Evolutionary conservation across 2,329 filamentous ascomycete genomes (phyloP), one percentile per base, ranked within the genome.

Genomic region (Fusarium buxicola): DNA sequence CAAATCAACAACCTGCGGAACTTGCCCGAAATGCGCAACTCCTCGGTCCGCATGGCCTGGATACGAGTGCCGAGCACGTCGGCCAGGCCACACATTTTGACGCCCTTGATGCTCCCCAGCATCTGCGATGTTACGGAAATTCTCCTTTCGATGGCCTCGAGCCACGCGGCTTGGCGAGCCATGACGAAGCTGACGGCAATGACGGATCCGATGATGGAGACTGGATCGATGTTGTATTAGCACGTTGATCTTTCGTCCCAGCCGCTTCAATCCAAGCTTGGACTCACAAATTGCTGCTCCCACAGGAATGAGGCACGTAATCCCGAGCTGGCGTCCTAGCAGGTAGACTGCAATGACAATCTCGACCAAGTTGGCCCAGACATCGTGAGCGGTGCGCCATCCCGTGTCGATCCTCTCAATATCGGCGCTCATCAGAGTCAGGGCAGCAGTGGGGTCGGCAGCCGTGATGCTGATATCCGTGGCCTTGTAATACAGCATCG

Each of bases 341-440:
- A 85, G 69, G 62, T 76, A 85, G 24, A 80, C 75, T 1, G 78
- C 79, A 13, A 84, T 44, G 2, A 62, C 74, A 16, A 81, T 76
- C 55, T 84, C 78, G 0, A 83, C 63, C 2, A 74, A 48, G 30
- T 71, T 75, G 2, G 74, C 76, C 78, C 78, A 81, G 3, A 76
- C 53, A 21, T 81, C 78, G 45, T 81, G 80, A 27, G 80, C 58
- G 0, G 63, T 72, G n/a, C 70, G 65, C 40, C 76, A 74, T 0
- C 76, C 75, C 0, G 67, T 61, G 3, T 69, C 69, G 10, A 82
- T 76, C 1, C 75, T 73, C 48, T 80, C 79, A 13, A 81, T 73
- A 34, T 83, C 81, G 4, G 78, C 72, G 34, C 74, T 79, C 77
- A 82, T 82, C 7, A 82, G 66, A 5, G 80, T 81, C 40, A 82